A percentile compares a stretch with the other conserved stretches of the same genome.
phyloP scores from a whole-genome alignment of 1,284 basidiomycete species.

The Heterobasidion annosum region DNA sequence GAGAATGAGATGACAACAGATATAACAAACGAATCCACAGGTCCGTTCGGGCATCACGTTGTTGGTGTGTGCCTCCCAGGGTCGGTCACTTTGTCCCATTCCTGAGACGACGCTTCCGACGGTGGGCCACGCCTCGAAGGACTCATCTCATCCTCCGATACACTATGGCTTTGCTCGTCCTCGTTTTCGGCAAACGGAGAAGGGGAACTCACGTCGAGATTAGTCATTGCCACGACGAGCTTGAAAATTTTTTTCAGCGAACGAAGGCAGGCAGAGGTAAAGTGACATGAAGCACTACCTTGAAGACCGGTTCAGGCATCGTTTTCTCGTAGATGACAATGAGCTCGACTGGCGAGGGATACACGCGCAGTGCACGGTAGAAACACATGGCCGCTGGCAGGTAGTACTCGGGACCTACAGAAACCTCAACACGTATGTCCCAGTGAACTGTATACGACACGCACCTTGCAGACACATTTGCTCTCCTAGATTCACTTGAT shows the following conservation, averaged over 20 bases:
- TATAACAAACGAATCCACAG: constrained; percentile 8
- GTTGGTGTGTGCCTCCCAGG: constrained; percentile 46
- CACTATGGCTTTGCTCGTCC: constrained; percentile 23
- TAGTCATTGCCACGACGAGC: constrained; percentile 84
- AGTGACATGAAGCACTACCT: constrained; percentile 33
- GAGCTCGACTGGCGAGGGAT: constrained; percentile 88
- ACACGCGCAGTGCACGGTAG: constrained; percentile 90
- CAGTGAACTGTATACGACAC: neutral
- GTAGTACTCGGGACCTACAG: constrained; percentile 64
- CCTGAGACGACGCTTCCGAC: constrained; percentile 76
- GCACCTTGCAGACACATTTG: constrained; percentile 72
- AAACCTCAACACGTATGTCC: neutral
- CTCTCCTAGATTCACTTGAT: constrained; percentile 84
- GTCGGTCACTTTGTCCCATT: constrained; percentile 79
- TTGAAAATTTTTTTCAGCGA: constrained; percentile 19
- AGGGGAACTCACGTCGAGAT: constrained; percentile 77
- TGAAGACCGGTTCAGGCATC: constrained; percentile 80
- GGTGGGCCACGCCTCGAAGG: constrained; percentile 56
- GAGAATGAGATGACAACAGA: constrained; percentile 10
- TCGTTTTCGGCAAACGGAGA: constrained; percentile 28
- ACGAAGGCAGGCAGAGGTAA: neutral
- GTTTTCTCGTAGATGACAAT: constrained; percentile 92
- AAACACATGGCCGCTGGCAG: constrained; percentile 84
- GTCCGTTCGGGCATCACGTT: constrained; percentile 19
- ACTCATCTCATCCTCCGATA: constrained; percentile 45